A percentile compares a stretch with the other conserved stretches of the same genome.
Evolutionary conservation across 768 basidiomycete species (phyloP).

Genomic region (Pholiota molesta): DNA sequence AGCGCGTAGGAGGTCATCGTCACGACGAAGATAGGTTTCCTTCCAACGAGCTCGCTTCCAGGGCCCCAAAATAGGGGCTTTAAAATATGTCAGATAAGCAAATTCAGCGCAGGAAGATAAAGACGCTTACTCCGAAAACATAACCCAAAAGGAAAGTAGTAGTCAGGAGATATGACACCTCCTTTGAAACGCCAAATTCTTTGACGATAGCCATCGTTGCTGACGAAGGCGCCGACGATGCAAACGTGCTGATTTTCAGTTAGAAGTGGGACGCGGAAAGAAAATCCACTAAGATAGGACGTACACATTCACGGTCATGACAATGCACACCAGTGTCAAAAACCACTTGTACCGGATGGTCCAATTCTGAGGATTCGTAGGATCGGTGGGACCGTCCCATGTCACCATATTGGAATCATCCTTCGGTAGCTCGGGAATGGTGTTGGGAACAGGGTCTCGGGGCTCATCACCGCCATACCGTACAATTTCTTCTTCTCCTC

Average conservation of each 20-base stretch:
- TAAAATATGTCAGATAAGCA: slow-evolving; percentile 3
- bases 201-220: slow-evolving; percentile 34
- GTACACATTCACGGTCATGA: slow-evolving; percentile 61
- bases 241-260: slow-evolving; percentile 51
- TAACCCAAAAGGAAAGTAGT: slow-evolving; percentile 56
- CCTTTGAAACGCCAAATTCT: slow-evolving; percentile 42
- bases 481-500: slow-evolving; percentile 29
- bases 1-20: slow-evolving; percentile 56
- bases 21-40: slow-evolving; percentile 52
- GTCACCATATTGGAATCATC: slow-evolving; percentile 41
- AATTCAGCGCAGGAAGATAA: background rate
- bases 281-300: slow-evolving; percentile 21
- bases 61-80: slow-evolving; percentile 63
- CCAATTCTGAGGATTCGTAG: slow-evolving; percentile 61
- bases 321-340: slow-evolving; percentile 43
- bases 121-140: slow-evolving; percentile 44
- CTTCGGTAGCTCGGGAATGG: slow-evolving; percentile 20
- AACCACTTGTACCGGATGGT: slow-evolving; percentile 45
- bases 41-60: slow-evolving; percentile 60
- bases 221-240: slow-evolving; percentile 57
- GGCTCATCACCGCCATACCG: slow-evolving; percentile 36
- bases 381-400: slow-evolving; percentile 62
- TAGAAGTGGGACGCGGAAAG: background rate
- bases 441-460: slow-evolving; percentile 28
- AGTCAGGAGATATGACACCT: slow-evolving; percentile 53